Percentiles rank a stretch among this genome's conserved stretches.
Conservation (phyloP, 176 grass and related monocot genomes). For the Alloteropsis semialata region DNA sequence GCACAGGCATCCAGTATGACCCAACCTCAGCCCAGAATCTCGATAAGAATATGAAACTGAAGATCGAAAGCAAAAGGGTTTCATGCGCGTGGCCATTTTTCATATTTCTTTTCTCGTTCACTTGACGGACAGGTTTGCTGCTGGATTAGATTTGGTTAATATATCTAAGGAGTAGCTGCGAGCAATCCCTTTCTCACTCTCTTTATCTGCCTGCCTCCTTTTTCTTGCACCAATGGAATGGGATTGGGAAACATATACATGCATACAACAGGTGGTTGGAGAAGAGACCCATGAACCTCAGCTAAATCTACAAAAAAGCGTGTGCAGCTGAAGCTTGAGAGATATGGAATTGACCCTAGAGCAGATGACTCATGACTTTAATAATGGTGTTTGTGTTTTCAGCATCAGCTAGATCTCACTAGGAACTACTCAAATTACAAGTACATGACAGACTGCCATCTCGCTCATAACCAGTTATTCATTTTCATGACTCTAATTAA, state of each 20-base stretch:
- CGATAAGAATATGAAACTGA: background rate
- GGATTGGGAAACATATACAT: background rate
- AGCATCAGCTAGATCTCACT: background rate
- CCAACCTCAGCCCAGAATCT: background rate
- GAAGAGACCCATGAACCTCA: background rate
- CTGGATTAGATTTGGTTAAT: background rate
- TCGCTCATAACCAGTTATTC: background rate
- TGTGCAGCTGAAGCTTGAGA: background rate
- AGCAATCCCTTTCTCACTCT: background rate
- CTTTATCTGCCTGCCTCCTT: too few species aligned
- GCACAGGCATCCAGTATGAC: background rate
- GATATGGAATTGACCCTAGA: background rate
- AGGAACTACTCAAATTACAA: too few species aligned
- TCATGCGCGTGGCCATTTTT: background rate
- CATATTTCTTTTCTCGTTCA: background rate
- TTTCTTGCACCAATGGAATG: background rate
- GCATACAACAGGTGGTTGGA: conserved; percentile 7
- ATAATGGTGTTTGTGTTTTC: background rate
- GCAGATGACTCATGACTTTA: background rate
- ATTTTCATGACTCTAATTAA: too few species aligned
- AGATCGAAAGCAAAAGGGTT: background rate
- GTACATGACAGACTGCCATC: too few species aligned
- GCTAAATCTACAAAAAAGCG: background rate
- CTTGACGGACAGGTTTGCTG: background rate
- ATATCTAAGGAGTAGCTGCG: background rate